Evolutionary conservation across 192 early-diverging fungal species (phyloP).

Genomic region (Mortierella alpina): DNA sequence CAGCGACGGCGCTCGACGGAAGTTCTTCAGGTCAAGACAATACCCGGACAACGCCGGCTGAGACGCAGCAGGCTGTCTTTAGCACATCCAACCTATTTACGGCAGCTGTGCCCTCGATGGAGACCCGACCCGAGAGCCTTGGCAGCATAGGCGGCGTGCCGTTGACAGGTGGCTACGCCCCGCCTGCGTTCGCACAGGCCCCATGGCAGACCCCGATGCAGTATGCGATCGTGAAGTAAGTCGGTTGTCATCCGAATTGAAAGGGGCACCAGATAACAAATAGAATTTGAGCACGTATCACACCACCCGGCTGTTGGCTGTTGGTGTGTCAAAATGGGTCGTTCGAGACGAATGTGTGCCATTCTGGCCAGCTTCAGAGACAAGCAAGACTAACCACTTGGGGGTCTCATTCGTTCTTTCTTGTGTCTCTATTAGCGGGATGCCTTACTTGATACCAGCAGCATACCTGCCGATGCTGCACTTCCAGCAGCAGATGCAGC

Average conservation of each 20-base stretch:
- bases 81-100: not conserved
- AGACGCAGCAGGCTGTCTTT: not conserved
- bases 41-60: not conserved
- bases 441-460: slow-evolving; percentile 55
- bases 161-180: not conserved
- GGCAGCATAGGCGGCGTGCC: not conserved
- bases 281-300: slow-evolving; percentile 49
- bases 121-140: no score
- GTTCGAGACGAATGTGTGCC: no score
- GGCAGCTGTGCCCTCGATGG: not conserved
- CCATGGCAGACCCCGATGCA: slow-evolving; percentile 20
- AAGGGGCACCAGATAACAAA: slow-evolving; percentile 16
- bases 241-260: not conserved
- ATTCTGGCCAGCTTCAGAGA: no score
- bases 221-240: slow-evolving; percentile 49
- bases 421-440: slow-evolving; percentile 33
- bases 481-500: slow-evolving; percentile 31
- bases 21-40: not conserved
- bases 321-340: no score
- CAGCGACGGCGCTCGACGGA: not conserved
- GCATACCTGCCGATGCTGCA: slow-evolving; percentile 35
- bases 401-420: not conserved
- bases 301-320: not conserved
- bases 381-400: not conserved
- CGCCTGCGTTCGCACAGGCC: not conserved